A percentile compares a stretch with the other conserved stretches of the same genome.
These are phyloP conservation scores for Selaginella moellendorffii DNA, from an alignment of 75 land plant genomes.

Conservation along the genomic window DNA sequence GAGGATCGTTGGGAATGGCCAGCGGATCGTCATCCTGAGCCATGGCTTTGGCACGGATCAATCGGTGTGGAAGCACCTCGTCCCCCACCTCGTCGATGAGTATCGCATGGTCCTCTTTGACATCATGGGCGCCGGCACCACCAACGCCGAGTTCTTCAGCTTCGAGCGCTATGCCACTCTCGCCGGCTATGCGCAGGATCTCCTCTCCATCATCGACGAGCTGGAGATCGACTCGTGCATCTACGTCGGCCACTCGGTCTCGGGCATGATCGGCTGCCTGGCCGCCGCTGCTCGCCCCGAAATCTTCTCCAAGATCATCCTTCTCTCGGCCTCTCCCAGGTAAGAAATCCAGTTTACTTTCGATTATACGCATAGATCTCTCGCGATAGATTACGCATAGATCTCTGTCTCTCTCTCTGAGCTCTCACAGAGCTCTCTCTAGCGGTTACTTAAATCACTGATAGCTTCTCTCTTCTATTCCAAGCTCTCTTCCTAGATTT, in stretches of 20 bases:
- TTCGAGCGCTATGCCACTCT: conserved; percentile 74
- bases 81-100: conserved; percentile 66
- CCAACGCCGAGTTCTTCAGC: conserved; percentile 88
- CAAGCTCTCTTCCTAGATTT: too few species aligned
- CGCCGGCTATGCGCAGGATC: conserved; percentile 69
- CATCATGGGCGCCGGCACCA: conserved; percentile 88
- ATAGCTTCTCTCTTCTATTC: too few species aligned
- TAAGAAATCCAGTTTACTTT: conserved; percentile 9
- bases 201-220: conserved; percentile 74
- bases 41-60: conserved; percentile 98
- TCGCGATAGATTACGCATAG: too few species aligned
- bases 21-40: conserved; percentile 55
- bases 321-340: conserved; percentile 72
- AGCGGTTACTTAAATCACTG: too few species aligned
- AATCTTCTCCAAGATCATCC: conserved; percentile 59
- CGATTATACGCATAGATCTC: background rate
- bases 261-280: conserved; percentile 62
- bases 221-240: conserved; percentile 48
- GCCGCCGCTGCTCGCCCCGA: conserved; percentile 72
- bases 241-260: conserved; percentile 80
- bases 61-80: conserved; percentile 85
- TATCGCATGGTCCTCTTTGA: conserved; percentile 65
- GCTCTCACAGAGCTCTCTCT: too few species aligned
- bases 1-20: conserved; percentile 44
- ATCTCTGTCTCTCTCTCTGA: too few species aligned